A percentile compares a stretch with the other conserved stretches of the same genome.
phyloP scores from a whole-genome alignment of 2,329 filamentous ascomycete genomes.

The Aspergillus pseudoterreus region DNA sequence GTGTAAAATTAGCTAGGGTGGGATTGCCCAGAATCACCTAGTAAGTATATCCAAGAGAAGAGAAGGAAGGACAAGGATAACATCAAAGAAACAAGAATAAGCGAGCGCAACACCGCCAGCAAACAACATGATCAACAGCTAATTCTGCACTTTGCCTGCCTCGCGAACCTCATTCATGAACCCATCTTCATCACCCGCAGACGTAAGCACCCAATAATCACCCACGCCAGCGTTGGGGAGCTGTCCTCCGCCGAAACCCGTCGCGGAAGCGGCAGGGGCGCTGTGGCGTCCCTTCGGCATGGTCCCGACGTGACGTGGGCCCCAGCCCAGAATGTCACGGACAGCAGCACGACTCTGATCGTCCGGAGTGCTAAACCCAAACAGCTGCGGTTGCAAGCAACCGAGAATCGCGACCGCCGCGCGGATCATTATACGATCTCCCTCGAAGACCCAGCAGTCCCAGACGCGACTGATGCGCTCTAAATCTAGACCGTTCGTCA shows the following conservation, averaged over 20 bases:
- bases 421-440: slow-evolving; percentile 49
- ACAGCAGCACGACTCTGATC: slow-evolving; percentile 33
- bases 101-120: slow-evolving; percentile 10
- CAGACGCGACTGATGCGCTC: slow-evolving; percentile 55
- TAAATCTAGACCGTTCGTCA: slow-evolving; percentile 50
- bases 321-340: slow-evolving; percentile 35
- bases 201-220: slow-evolving; percentile 40
- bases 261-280: slow-evolving; percentile 26
- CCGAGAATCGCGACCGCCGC: slow-evolving; percentile 44
- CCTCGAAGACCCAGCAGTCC: slow-evolving; percentile 62
- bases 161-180: slow-evolving; percentile 42
- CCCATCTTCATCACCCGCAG: slow-evolving; percentile 38
- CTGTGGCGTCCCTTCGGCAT: slow-evolving; percentile 35
- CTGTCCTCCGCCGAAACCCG: slow-evolving; percentile 34
- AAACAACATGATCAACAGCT: slow-evolving; percentile 1
- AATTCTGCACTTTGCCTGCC: slow-evolving; percentile 37
- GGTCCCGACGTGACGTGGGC: slow-evolving; percentile 30
- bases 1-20: not conserved
- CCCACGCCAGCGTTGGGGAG: slow-evolving; percentile 34
- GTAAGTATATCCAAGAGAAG: slow-evolving; percentile 1
- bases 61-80: slow-evolving; percentile 1
- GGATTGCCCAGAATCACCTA: not conserved
- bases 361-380: slow-evolving; percentile 35
- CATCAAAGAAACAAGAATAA: slow-evolving; percentile 7
- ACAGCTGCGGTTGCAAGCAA: slow-evolving; percentile 40